These are phyloP conservation scores for Plantago rigida DNA, from an alignment of 305 asterid species.

Conservation along the genomic window DNA sequence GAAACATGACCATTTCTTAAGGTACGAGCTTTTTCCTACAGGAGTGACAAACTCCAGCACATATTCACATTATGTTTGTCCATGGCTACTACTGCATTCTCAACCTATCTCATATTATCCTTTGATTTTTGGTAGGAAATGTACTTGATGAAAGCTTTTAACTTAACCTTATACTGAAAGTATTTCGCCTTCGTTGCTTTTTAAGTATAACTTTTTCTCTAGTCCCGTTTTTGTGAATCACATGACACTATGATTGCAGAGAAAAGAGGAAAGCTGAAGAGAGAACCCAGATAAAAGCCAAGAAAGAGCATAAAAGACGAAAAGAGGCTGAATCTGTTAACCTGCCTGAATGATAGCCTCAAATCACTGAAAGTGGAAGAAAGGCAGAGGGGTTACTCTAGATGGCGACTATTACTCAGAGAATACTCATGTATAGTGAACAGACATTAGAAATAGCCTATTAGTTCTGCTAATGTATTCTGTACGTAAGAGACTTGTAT, in stretches of 20 bases:
- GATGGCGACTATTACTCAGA: too few relatives aligned
- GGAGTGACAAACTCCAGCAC: neutral
- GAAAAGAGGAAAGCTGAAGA: slow-evolving; percentile 12
- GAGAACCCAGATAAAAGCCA: too few relatives aligned
- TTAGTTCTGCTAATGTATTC: too few relatives aligned
- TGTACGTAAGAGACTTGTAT: too few relatives aligned
- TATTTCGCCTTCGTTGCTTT: neutral
- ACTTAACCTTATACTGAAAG: neutral
- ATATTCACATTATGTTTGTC: too few relatives aligned
- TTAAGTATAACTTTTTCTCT: neutral
- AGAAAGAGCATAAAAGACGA: slow-evolving; percentile 5
- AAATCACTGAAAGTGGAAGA: too few relatives aligned
- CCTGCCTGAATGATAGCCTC: too few relatives aligned
- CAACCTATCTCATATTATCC: neutral
- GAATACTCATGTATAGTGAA: too few relatives aligned
- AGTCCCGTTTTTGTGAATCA: neutral
- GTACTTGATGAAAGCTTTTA: too few relatives aligned
- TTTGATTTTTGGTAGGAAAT: too few relatives aligned
- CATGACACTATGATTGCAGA: slow-evolving; percentile 29
- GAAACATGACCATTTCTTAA: slow-evolving; percentile 28
- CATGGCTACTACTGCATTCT: neutral
- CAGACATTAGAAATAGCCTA: too few relatives aligned
- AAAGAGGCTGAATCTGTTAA: neutral
- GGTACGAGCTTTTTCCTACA: slow-evolving; percentile 24
- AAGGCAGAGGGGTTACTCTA: too few relatives aligned